These are phyloP conservation scores for Claviceps africana DNA, from an alignment of 2,329 filamentous ascomycete genomes.

Conservation along the genomic window DNA sequence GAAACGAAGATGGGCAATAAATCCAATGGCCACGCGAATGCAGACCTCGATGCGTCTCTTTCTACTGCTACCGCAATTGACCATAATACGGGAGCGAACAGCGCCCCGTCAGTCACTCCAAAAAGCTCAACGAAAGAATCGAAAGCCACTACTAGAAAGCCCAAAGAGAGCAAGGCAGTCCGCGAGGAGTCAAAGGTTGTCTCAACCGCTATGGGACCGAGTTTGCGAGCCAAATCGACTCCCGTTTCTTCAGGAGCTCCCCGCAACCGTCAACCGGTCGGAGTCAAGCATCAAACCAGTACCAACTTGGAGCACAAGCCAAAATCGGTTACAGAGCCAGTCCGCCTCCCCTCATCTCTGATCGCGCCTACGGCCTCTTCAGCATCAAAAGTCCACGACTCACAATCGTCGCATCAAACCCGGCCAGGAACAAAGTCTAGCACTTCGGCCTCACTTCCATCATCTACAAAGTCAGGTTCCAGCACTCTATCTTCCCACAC, in stretches of 20 bases:
- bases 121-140: background rate
- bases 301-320: constrained; percentile 44
- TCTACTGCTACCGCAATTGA: background rate
- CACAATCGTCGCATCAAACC: constrained; percentile 13
- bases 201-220: constrained; percentile 1
- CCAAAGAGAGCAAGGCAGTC: background rate
- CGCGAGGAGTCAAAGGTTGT: constrained; percentile 4
- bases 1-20: background rate
- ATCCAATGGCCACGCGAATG: background rate
- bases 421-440: constrained; percentile 22
- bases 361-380: constrained; percentile 58
- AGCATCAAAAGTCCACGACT: constrained; percentile 38
- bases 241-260: constrained; percentile 17
- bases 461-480: constrained; percentile 14
- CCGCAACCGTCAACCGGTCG: constrained; percentile 31
- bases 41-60: background rate
- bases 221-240: constrained; percentile 12
- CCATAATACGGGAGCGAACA: background rate
- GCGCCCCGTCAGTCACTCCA: background rate
- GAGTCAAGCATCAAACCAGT: constrained; percentile 23
- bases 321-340: constrained; percentile 55
- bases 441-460: constrained; percentile 22
- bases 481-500: constrained; percentile 11
- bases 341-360: constrained; percentile 51
- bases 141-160: background rate